Evolutionary conservation across 768 basidiomycete species (phyloP).

Genomic region (Kwoniella bestiolae): DNA sequence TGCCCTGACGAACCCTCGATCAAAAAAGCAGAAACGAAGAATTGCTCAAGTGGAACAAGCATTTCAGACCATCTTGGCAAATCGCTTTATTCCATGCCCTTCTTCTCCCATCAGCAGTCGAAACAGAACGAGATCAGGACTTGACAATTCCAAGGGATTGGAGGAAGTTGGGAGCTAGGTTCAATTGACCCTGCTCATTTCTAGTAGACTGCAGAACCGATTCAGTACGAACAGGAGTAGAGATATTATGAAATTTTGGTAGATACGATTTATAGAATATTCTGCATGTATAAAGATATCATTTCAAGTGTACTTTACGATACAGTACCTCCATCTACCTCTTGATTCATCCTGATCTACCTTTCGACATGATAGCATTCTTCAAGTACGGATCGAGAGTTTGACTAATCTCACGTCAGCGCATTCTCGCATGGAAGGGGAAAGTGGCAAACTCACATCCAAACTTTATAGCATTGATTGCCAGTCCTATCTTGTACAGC

Average conservation of each 20-base stretch:
- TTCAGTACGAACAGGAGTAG: background rate
- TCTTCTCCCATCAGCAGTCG: background rate
- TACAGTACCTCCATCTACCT: background rate
- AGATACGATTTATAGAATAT: background rate
- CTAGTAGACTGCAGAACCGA: background rate
- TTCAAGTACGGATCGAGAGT: background rate
- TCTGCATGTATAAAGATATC: background rate
- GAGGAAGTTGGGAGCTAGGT: background rate
- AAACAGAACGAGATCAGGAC: background rate
- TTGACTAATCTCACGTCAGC: constrained; percentile 1
- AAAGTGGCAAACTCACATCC: constrained; percentile 6
- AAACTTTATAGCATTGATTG: constrained; percentile 16
- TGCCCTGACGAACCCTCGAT: background rate
- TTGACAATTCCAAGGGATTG: background rate
- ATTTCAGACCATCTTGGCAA: background rate
- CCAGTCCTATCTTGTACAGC: constrained; percentile 20
- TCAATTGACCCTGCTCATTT: background rate
- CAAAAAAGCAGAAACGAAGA: background rate
- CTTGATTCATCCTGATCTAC: background rate
- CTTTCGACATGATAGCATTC: background rate
- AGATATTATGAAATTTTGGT: background rate
- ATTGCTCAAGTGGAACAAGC: background rate
- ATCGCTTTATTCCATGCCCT: constrained; percentile 2
- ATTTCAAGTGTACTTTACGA: background rate
- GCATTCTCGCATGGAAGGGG: background rate